Conservation (phyloP, 2,329 filamentous ascomycete genomes). For the Cladosporium sphaerospermum region DNA sequence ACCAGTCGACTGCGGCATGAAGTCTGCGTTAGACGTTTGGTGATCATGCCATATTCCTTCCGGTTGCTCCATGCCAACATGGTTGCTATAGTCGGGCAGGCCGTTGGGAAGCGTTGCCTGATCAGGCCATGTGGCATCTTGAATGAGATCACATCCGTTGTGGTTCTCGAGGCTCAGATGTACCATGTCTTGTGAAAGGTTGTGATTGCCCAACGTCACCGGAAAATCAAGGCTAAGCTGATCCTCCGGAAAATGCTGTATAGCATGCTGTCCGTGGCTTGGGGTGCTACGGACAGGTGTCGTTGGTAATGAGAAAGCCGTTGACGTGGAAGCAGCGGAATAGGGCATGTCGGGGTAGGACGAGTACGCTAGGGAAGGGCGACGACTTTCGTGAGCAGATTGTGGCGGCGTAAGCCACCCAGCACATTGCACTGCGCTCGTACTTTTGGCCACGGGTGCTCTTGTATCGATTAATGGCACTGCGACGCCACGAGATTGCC, state of each 20-base stretch:
- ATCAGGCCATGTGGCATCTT: not conserved
- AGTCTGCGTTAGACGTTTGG: not conserved
- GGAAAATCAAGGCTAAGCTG: not conserved
- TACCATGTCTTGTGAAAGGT: not conserved
- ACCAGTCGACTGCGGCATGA: not conserved
- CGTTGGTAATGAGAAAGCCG: constrained; percentile 20
- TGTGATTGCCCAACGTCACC: not conserved
- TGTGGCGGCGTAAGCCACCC: constrained; percentile 25
- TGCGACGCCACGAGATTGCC: constrained; percentile 18
- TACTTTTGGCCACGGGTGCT: constrained; percentile 12
- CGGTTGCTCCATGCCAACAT: not conserved
- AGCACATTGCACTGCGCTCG: constrained; percentile 13
- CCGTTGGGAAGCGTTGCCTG: not conserved
- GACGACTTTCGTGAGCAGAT: constrained; percentile 24
- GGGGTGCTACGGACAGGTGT: constrained; percentile 19
- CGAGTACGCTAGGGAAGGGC: constrained; percentile 22
- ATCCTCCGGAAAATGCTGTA: not conserved
- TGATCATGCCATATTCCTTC: not conserved
- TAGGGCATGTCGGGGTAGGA: constrained; percentile 16
- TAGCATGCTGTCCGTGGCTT: not conserved
- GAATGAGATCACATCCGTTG: not conserved
- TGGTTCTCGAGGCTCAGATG: not conserved
- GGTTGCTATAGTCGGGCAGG: not conserved
- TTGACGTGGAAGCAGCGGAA: constrained; percentile 18
- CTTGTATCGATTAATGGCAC: constrained; percentile 24